Evolutionary conservation across 140 eudicot species (phyloP), one percentile per base, ranked within the genome.

Genomic region (Flaveria floridana): DNA sequence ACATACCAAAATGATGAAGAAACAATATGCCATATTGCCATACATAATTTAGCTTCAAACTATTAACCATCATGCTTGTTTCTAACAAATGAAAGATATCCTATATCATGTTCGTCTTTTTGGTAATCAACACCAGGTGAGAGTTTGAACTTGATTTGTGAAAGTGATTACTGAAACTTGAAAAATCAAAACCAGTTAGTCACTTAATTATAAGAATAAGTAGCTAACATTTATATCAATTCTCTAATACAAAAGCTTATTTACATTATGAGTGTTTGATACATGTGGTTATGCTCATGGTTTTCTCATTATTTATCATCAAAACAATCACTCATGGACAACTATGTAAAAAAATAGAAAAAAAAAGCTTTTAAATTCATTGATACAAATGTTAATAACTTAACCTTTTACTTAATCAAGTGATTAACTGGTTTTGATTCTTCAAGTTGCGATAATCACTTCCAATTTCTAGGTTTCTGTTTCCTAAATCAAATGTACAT

Each of bases 1-100:
- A 20, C 41, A 72, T 10, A 55, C 67, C 68, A 13, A 57, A 19
- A 72, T 57, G 68, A 41, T 57, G 3, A 56, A 44, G 6, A 41
- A 41, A 8, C 15, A 16, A 37, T 65, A 52, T 18, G 8, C 26
- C 8, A 16, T n/a, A 0, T 8, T 18, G 8, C 26, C 8, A 16
- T n/a, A 1, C n/a, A 3, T 2, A 16, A 16, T 39, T 57, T 39
- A 37, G 56, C 57, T 18, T 7, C 56, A 37, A 72, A 37, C 19
- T 6, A 19, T 12, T 2, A 34, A 28, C 12, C 44, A 63, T 63
- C 68, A 63, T 28, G 18, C 4, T 63, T 14, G 46, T 26, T 62
- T 12, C 15, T 16, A 65, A 65, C n/a, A 10, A 10, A 0, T 16
- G 15, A 65, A 8, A 50, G 2, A n/a, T 19, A 66, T 6, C 7